A percentile compares a stretch with the other conserved stretches of the same genome.
Conservation (phyloP, 352 stramenopile genomes). For the Pilasporangium apinafurcum region DNA sequence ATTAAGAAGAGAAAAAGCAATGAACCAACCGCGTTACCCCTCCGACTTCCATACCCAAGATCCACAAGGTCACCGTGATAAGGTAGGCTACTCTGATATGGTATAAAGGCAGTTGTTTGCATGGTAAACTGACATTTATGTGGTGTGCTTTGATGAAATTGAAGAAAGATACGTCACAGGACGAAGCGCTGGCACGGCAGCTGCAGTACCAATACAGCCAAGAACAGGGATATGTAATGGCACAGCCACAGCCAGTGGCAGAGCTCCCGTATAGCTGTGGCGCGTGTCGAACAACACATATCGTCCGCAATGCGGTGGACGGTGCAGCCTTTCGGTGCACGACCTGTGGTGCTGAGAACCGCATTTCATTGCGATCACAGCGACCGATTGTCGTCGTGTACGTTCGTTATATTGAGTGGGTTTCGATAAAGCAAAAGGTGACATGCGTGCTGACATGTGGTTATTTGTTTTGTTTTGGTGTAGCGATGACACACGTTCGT, state of each 20-base stretch:
- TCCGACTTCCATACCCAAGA: too few species aligned
- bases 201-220: constrained; percentile 51
- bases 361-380: constrained; percentile 42
- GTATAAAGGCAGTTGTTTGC: too few species aligned
- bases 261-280: constrained; percentile 62
- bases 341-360: constrained; percentile 46
- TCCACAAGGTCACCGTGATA: too few species aligned
- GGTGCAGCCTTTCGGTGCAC: constrained; percentile 55
- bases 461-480: too few species aligned
- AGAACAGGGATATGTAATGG: constrained; percentile 21
- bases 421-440: neutral
- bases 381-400: constrained; percentile 38
- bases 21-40: too few species aligned
- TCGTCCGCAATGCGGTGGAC: constrained; percentile 53
- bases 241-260: constrained; percentile 21
- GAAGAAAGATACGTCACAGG: constrained; percentile 20
- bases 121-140: too few species aligned
- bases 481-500: neutral
- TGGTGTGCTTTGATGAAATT: too few species aligned
- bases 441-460: neutral
- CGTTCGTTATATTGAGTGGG: constrained; percentile 4
- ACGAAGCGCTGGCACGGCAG: constrained; percentile 46
- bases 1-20: too few species aligned
- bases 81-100: too few species aligned
- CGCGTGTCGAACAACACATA: constrained; percentile 46